phyloP scores from a whole-genome alignment of 108 stramenopile genomes.

The Cyclostephanos invisitatus region DNA sequence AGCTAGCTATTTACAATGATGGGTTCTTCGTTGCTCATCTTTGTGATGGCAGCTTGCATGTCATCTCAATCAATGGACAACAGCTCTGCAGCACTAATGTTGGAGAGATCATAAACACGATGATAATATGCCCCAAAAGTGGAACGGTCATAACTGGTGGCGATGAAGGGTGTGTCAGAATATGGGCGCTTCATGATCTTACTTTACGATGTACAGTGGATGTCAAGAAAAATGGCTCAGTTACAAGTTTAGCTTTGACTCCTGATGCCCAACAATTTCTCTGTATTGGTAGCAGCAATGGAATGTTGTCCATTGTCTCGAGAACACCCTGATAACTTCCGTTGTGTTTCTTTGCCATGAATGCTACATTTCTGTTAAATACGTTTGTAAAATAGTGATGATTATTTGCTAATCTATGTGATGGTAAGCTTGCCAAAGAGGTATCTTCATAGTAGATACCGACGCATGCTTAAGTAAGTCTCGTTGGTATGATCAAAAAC shows the following conservation, averaged over 20 bases:
- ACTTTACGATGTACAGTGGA: constrained; percentile 63
- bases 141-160: constrained; percentile 83
- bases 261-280: constrained; percentile 62
- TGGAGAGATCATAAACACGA: constrained; percentile 72
- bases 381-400: too few species aligned
- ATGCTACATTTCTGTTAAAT: too few species aligned
- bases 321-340: constrained; percentile 8
- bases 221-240: constrained; percentile 69
- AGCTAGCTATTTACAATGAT: constrained; percentile 60
- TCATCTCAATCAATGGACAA: constrained; percentile 73
- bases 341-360: neutral
- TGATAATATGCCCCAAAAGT: constrained; percentile 63
- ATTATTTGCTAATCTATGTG: too few species aligned
- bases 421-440: too few species aligned
- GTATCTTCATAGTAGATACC: too few species aligned
- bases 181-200: constrained; percentile 61
- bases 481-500: too few species aligned
- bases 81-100: constrained; percentile 46
- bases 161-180: constrained; percentile 60
- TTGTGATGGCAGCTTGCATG: constrained; percentile 58
- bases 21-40: constrained; percentile 69
- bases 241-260: constrained; percentile 67
- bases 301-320: constrained; percentile 68
- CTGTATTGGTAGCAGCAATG: constrained; percentile 82
- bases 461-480: too few species aligned